Conservation (phyloP, 2,329 filamentous ascomycete genomes). For the Thelonectria olida region DNA sequence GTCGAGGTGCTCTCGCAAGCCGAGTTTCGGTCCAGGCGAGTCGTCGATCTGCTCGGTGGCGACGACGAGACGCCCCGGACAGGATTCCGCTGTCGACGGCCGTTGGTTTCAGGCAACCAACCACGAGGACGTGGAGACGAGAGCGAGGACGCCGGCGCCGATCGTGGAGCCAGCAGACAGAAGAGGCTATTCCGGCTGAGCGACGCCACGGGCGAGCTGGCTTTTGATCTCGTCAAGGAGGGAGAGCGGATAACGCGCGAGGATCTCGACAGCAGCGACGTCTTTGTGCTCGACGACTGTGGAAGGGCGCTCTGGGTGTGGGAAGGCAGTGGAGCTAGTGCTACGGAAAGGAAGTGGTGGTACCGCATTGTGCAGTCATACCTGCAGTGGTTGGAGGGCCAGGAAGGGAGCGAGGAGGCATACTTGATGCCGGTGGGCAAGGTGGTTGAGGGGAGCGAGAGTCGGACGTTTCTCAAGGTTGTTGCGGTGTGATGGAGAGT, state of each 20-base stretch:
- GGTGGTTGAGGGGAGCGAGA: slow-evolving; percentile 66
- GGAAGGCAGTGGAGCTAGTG: slow-evolving; percentile 68
- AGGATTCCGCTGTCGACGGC: slow-evolving; percentile 53
- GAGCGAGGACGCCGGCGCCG: slow-evolving; percentile 7
- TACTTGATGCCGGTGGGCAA: slow-evolving; percentile 64
- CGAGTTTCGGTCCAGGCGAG: slow-evolving; percentile 62
- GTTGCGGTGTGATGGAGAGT: slow-evolving; percentile 43
- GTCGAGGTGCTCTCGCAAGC: slow-evolving; percentile 72
- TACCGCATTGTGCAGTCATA: slow-evolving; percentile 67
- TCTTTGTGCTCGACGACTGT: slow-evolving; percentile 69
- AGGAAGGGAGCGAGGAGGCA: slow-evolving; percentile 44
- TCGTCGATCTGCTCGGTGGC: slow-evolving; percentile 66
- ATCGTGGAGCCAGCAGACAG: slow-evolving; percentile 23
- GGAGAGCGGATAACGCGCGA: slow-evolving; percentile 52
- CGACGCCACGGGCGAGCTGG: slow-evolving; percentile 65
- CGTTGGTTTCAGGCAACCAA: slow-evolving; percentile 45
- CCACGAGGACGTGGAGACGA: slow-evolving; percentile 12
- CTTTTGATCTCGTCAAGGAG: slow-evolving; percentile 68
- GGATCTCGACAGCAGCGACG: slow-evolving; percentile 67
- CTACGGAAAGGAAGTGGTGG: slow-evolving; percentile 68
- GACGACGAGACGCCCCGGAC: slow-evolving; percentile 49
- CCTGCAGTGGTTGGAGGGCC: slow-evolving; percentile 51
- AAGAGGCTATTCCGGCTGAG: slow-evolving; percentile 69
- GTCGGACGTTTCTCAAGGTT: slow-evolving; percentile 59
- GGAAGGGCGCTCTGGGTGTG: slow-evolving; percentile 72